Base-by-base conservation (phyloP, 2,329 filamentous ascomycete species). In the Aspergillus uvarum region DNA sequence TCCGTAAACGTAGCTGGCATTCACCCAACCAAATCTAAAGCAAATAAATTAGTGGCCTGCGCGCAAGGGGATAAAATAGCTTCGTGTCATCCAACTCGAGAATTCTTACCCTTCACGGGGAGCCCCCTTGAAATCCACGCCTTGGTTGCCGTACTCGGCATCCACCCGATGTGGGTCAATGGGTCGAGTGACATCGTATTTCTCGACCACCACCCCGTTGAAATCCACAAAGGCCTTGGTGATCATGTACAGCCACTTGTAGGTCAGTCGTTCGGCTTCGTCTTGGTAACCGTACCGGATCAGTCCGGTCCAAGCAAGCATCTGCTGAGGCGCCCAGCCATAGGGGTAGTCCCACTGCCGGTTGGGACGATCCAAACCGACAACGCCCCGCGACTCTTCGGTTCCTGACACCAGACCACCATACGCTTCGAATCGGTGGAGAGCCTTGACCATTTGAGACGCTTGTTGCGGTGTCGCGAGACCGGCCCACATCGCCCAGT, bases 271-370 rank as follows among this genome's bases (percentile, higher is more conserved):
- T 78, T 96, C 90, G 1, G 92, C 92, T 63, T 97, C 93, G 24
- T 94, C 90, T 29, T 89, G 87, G 74, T 96, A 98, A 57, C 93
- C 92, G 73, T 98, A 99, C 19, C 93, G 89, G 70, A 92, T 85
- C 60, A 99, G 81, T 2, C 93, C 95, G 1, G 91, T 93, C 95
- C 95, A 99, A 0, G 95, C 94, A 47, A 99, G 86, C 80, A 99
- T 98, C 80, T 99, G 95, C 81, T 99, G 95, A 32, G 95, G 95
- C 58, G 95, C 95, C 95, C 95, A 99, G 61, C 95, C 95, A 73
- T 95, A 98, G 0, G 95, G 95, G 74, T 92, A 98, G 75, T 99
- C 95, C 95, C 95, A 99, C 75, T 99, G 95, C 68, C 95, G 87
- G 76, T 97, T 98, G 7, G 95, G 95, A 51, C 94, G 85, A 68